Percentiles rank a stretch among this genome's conserved stretches.
phyloP scores from a whole-genome alignment of 2,329 filamentous ascomycete species.

The Ophiostoma piceae region DNA sequence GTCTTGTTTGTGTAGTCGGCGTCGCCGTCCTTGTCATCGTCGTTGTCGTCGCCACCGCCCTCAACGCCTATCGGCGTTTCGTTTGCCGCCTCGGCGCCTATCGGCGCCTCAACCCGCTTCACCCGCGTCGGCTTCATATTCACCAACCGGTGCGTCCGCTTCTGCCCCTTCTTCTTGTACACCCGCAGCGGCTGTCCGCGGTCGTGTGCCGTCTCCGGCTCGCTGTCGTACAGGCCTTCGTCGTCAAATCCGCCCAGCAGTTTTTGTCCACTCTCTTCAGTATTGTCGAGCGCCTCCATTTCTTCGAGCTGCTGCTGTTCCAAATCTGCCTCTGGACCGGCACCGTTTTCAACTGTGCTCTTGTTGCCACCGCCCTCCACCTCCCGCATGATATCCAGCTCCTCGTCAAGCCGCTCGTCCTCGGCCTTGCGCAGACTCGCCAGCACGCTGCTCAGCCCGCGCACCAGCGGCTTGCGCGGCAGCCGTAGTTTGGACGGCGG shows the following conservation, averaged over 20 bases:
- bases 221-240: constrained; percentile 53
- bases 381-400: constrained; percentile 68
- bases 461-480: constrained; percentile 57
- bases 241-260: constrained; percentile 61
- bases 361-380: constrained; percentile 45
- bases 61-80: constrained; percentile 13
- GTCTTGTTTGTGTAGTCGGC: constrained; percentile 24
- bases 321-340: background rate
- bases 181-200: constrained; percentile 53
- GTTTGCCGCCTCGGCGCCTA: constrained; percentile 27
- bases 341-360: background rate
- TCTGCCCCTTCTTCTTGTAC: constrained; percentile 81
- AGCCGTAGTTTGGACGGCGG: constrained; percentile 47
- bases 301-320: constrained; percentile 12
- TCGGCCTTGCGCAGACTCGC: constrained; percentile 64
- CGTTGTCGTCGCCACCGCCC: constrained; percentile 29
- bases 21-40: constrained; percentile 6
- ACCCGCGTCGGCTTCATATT: constrained; percentile 56
- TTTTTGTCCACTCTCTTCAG: constrained; percentile 27
- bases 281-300: background rate
- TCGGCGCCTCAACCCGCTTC: constrained; percentile 41
- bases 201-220: constrained; percentile 47
- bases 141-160: constrained; percentile 65
- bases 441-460: constrained; percentile 69
- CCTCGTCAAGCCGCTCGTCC: constrained; percentile 65